Evolutionary conservation across 371 early-diverging fungal species (phyloP).

Genomic region (Mycotypha africana): DNA sequence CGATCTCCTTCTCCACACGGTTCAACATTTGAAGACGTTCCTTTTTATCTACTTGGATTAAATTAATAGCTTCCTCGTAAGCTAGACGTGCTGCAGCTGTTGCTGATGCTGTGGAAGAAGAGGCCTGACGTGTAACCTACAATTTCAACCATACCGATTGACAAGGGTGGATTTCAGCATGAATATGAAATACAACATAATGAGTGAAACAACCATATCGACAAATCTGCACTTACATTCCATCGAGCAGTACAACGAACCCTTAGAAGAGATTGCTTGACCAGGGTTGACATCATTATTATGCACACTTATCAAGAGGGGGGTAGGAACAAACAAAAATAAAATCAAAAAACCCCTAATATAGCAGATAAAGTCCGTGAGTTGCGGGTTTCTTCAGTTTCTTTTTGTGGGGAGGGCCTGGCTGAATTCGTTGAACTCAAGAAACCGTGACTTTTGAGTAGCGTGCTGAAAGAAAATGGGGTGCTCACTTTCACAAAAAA

Average conservation of each 20-base stretch:
- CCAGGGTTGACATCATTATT: background rate
- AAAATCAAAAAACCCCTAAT: background rate
- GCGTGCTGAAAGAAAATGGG: too few relatives aligned
- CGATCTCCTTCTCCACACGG: constrained; percentile 43
- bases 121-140: constrained; percentile 17
- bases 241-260: background rate
- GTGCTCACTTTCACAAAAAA: too few relatives aligned
- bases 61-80: constrained; percentile 72
- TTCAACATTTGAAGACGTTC: constrained; percentile 53
- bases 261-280: background rate
- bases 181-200: background rate
- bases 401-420: too few relatives aligned
- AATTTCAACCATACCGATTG: too few relatives aligned
- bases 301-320: too few relatives aligned
- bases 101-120: constrained; percentile 5
- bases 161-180: too few relatives aligned
- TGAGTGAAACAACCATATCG: too few relatives aligned
- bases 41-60: constrained; percentile 61
- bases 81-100: constrained; percentile 43
- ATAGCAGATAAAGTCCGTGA: too few relatives aligned
- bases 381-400: too few relatives aligned
- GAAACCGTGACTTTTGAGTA: too few relatives aligned
- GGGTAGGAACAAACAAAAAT: too few relatives aligned
- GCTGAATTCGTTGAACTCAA: too few relatives aligned
- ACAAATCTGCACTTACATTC: background rate